Base-by-base conservation (phyloP, 1,139 yeast species). In the Lizanozyma gosingica region DNA sequence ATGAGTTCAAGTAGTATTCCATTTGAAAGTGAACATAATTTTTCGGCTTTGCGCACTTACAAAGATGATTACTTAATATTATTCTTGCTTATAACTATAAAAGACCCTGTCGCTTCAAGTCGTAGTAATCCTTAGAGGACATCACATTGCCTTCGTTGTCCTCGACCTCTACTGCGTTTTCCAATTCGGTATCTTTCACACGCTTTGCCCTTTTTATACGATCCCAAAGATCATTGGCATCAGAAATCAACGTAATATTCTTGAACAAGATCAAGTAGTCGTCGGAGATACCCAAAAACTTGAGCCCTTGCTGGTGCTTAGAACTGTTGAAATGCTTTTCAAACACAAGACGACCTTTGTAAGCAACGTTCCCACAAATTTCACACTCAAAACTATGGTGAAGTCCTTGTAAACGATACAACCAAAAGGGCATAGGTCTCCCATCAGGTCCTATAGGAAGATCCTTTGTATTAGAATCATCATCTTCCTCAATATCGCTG, bases 121-220 rank as follows among this genome's bases (percentile, higher is more conserved):
- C 96, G 35, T 80, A 69, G 59, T 85, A 90, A 37, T 87, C 92
- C 51, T 78, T 76, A 48, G 80, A 82, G 32, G 83, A 74, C 94
- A 92, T 83, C 16, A 87, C 96, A 56, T 92, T 90, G 6, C 97
- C 98, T 29, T 86, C 88, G 1, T 78, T 82, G 55, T 92, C 97
- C 57, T 90, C 97, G 40, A 88, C 85, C 58, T 90, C 95, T 4
- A 82, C 73, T 0, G 80, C 77, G 45, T 73, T 72, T 43, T 80
- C 87, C 16, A 56, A 55, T 40, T 70, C 70, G 15, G 63, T 68
- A 32, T 69, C 71, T 42, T 60, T 60, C 2, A 53, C 47, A 39
- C 73, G 57, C 17, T 59, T 57, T 34, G 71, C 71, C 35, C 59
- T 57, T 45, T 67, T 66, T 8, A 81, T 47, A 36, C 59, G 63